Evolutionary conservation across 164 flowering plant genomes (phyloP), one percentile per base, ranked within the genome.

Genomic region (Macadamia tetraphylla): DNA sequence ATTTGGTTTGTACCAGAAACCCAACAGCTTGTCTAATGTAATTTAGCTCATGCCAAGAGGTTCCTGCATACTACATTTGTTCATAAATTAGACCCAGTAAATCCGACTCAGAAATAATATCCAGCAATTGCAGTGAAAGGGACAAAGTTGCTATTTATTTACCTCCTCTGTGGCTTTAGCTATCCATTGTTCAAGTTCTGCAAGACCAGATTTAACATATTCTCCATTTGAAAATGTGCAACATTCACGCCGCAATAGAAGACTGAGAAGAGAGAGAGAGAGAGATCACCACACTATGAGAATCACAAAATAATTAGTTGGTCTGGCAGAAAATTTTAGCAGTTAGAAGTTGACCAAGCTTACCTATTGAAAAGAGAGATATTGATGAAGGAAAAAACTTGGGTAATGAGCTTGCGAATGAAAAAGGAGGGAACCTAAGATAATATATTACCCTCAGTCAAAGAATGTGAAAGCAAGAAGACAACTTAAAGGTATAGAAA

Each of bases 21-120:
- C 99, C 98, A 84, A 95, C 99, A 70, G 98, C 99, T 81, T 95
- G 99, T 74, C 97, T 82, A 60, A 95, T 92, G 70, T 89, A 87
- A 64, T 86, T 89, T 42, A 95, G 84, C 80, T 95, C 95, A 52
- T 92, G 94, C 98, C 97, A 92, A 56, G 98, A 91, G 8, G 95
- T 90, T 80, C 97, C 99, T 79, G 94, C 93, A 88, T 76, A 92
- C 99, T 92, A 71, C 74, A 83, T 43, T 61, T 29, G 55, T 32
- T 23, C 58, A 67, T 14, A 14, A 71, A 62, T 79, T 63, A 77
- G 77, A 58, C 53, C 13, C 29, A 40, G 10, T 60, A 64, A 35
- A 32, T 9, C n/a, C 30, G 43, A 63, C 7, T 10, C 59, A 18
- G 18, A 53, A 51, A 61, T 5, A 6, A 55, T 6, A 17, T 3